Evolutionary conservation across 768 basidiomycete species (phyloP).

Genomic region (Xerocomellus chrysenteron): DNA sequence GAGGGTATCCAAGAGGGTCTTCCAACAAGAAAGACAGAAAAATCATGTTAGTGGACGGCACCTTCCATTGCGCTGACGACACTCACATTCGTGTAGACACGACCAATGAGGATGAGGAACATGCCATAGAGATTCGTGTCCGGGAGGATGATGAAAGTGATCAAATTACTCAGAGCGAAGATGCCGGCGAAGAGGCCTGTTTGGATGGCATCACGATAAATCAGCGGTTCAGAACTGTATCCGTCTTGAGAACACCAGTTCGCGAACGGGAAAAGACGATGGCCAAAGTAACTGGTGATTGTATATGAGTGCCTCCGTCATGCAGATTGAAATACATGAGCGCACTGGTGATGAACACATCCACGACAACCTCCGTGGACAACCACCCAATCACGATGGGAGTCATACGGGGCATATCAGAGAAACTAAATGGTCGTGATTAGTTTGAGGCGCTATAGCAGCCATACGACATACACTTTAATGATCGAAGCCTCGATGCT

Average conservation of each 20-base stretch:
- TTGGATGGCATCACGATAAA: not conserved
- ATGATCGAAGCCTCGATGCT: slow-evolving; percentile 46
- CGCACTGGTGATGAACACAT: too few relatives aligned
- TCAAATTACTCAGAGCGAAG: not conserved
- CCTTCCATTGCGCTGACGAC: too few relatives aligned
- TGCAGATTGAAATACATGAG: too few relatives aligned
- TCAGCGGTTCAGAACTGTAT: not conserved
- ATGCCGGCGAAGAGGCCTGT: not conserved
- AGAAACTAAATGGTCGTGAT: not conserved
- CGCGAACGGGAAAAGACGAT: not conserved
- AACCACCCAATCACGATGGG: too few relatives aligned
- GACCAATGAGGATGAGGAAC: slow-evolving; percentile 36
- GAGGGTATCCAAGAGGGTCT: slow-evolving; percentile 11
- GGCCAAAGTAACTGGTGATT: not conserved
- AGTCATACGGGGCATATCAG: too few relatives aligned
- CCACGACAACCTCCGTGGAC: too few relatives aligned
- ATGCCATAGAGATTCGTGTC: slow-evolving; percentile 31
- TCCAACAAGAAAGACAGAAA: not conserved
- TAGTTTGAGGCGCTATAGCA: not conserved
- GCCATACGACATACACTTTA: slow-evolving; percentile 32
- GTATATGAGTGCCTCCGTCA: not conserved
- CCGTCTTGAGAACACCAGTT: not conserved
- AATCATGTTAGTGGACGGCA: not conserved
- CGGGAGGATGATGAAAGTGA: slow-evolving; percentile 27
- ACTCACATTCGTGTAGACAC: slow-evolving; percentile 41